phyloP scores from a whole-genome alignment of 2,329 filamentous ascomycete genomes.

The Fusarium sp. region DNA sequence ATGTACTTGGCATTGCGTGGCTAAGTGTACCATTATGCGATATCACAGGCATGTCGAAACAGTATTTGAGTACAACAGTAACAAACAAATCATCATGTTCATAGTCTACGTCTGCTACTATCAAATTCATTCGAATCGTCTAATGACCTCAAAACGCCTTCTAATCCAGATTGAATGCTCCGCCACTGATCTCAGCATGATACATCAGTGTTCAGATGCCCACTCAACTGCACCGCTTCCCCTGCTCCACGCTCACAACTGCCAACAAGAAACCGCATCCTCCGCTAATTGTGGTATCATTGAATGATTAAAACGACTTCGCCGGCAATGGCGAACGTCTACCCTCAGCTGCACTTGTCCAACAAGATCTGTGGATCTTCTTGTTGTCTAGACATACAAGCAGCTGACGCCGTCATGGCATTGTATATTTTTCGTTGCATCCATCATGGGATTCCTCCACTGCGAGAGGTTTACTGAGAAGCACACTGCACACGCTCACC shows the following conservation, averaged over 20 bases:
- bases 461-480: constrained; percentile 74
- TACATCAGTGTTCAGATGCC: constrained; percentile 35
- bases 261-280: constrained; percentile 16
- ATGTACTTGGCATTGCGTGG: too few species aligned
- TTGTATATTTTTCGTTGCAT: constrained; percentile 33
- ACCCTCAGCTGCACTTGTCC: constrained; percentile 32
- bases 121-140: constrained; percentile 55
- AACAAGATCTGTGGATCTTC: constrained; percentile 13
- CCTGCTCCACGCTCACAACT: constrained; percentile 24
- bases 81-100: constrained; percentile 49
- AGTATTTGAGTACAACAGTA: constrained; percentile 2
- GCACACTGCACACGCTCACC: constrained; percentile 88
- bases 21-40: too few species aligned
- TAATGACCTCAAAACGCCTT: constrained; percentile 56
- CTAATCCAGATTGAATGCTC: constrained; percentile 52
- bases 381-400: constrained; percentile 12
- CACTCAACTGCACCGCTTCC: constrained; percentile 27
- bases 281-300: constrained; percentile 47
- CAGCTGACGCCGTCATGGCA: constrained; percentile 38
- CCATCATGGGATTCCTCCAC: constrained; percentile 11
- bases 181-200: constrained; percentile 40
- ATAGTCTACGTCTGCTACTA: constrained; percentile 51
- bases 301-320: constrained; percentile 45
- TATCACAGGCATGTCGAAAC: background rate
- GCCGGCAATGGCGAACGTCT: constrained; percentile 35